Conservation (phyloP, 164 flowering plant species). For the Dillenia suffruticosa region DNA sequence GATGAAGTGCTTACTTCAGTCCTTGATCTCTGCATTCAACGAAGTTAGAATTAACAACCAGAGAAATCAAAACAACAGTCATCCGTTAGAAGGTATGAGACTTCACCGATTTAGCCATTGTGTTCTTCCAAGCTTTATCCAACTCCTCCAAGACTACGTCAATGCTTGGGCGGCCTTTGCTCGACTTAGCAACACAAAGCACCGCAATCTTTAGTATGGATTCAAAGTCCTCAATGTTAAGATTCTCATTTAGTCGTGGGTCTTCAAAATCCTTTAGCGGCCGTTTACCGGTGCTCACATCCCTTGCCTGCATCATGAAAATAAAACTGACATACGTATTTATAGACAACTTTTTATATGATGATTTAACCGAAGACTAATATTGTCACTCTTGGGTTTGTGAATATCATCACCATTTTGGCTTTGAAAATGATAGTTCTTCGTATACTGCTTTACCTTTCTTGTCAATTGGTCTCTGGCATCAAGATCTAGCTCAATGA, state of each 20-base stretch:
- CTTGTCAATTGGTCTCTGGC: slow-evolving; percentile 63
- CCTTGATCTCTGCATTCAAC: slow-evolving; percentile 8
- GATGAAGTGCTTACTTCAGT: background rate
- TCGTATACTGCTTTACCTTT: slow-evolving; percentile 25
- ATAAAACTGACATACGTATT: too few species aligned
- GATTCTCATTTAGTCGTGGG: slow-evolving; percentile 39
- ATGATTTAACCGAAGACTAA: too few species aligned
- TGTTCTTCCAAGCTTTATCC: slow-evolving; percentile 53
- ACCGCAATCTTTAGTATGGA: slow-evolving; percentile 61
- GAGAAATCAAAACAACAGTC: background rate
- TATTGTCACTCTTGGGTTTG: too few species aligned
- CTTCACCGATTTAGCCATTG: slow-evolving; percentile 25
- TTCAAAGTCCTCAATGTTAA: slow-evolving; percentile 39
- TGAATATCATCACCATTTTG: too few species aligned
- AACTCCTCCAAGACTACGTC: slow-evolving; percentile 44
- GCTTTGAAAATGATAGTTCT: too few species aligned
- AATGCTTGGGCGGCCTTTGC: slow-evolving; percentile 62
- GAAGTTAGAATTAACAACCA: background rate
- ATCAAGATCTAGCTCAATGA: slow-evolving; percentile 58
- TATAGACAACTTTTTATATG: too few species aligned
- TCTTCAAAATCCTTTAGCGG: slow-evolving; percentile 58
- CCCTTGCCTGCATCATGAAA: slow-evolving; percentile 50
- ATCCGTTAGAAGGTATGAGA: background rate
- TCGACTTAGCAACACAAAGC: slow-evolving; percentile 59
- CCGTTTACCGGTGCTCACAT: slow-evolving; percentile 44